These are phyloP conservation scores for Begonia peltatifolia DNA, from an alignment of 306 rosid genomes.

Conservation along the genomic window DNA sequence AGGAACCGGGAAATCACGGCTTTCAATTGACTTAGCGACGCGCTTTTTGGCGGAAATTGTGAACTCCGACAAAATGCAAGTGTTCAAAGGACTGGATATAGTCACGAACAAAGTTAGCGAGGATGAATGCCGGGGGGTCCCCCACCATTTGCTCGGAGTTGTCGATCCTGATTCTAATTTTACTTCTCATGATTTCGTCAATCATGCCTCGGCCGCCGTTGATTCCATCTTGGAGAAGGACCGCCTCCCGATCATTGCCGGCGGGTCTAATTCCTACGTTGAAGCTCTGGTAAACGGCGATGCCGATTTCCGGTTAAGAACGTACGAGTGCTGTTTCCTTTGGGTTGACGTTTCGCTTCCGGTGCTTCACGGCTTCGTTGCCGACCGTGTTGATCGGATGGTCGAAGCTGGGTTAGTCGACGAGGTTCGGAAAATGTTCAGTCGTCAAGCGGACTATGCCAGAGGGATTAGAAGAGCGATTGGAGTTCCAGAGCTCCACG, in stretches of 20 bases:
- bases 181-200: constrained; percentile 29
- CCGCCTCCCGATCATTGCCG: constrained; percentile 61
- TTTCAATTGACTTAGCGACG: constrained; percentile 57
- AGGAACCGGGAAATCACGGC: constrained; percentile 67
- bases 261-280: constrained; percentile 73
- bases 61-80: constrained; percentile 87
- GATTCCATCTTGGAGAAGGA: constrained; percentile 23
- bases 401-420: constrained; percentile 38
- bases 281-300: constrained; percentile 49
- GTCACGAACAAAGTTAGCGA: constrained; percentile 60
- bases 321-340: constrained; percentile 44
- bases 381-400: constrained; percentile 54
- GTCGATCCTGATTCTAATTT: constrained; percentile 33
- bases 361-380: constrained; percentile 26
- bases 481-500: constrained; percentile 66
- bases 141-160: constrained; percentile 65
- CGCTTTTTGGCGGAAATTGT: constrained; percentile 49
- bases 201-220: constrained; percentile 19
- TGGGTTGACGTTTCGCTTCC: constrained; percentile 58
- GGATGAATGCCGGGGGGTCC: constrained; percentile 47
- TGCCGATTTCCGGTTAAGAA: constrained; percentile 25
- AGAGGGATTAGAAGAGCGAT: constrained; percentile 56
- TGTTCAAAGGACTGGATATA: constrained; percentile 57
- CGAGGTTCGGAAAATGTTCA: constrained; percentile 32
- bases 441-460: constrained; percentile 29